Evolutionary conservation across 768 basidiomycete genomes (phyloP), one percentile per base, ranked within the genome.

Genomic region (Naganishia kalamii): DNA sequence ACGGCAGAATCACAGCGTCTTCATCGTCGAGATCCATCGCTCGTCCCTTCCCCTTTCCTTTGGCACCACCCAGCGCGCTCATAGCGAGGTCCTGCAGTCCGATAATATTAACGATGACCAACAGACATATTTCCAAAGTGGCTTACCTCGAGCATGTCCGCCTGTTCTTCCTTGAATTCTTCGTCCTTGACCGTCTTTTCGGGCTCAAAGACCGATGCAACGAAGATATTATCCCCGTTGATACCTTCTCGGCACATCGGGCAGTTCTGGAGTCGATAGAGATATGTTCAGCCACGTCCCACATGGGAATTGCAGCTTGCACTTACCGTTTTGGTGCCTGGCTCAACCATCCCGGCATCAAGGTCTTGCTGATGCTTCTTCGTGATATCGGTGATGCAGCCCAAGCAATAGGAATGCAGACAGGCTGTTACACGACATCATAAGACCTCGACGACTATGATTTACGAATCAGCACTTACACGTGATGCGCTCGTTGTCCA

Each of bases 231-330:
- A 13, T 81, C 77, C 11, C 72, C 71, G 33, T 75, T 80, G 46
- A 89, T 80, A 1, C 82, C 73, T 1, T 75, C 69, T 37, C 87
- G 85, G 70, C 88, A 90, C 47, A 82, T 74, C n/a, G 87, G 87
- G 69, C 86, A 85, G 81, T 70, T 54, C 32, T 70, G 25, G 19
- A 66, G 25, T 48, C 47, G n/a, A 32, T 15, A 13, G 23, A n/a
- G 32, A 43, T 44, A 44, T n/a, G 7, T 11, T 44, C 43, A 44
- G 19, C 21, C 1, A 8, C 23, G 21, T 25, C 12, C 12, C 8
- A 40, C 35, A 6, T 40, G 12, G 4, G 12, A 4, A 6, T 5
- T 50, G 48, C 48, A 10, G 5, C 25, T 3, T 10, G 25, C 80
- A 84, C 8, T 86, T 86, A 74, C 54, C n/a, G 54, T 35, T 15